These are phyloP conservation scores for Naegleria gruberi DNA, from an alignment of 208 protist species.

Conservation along the genomic window DNA sequence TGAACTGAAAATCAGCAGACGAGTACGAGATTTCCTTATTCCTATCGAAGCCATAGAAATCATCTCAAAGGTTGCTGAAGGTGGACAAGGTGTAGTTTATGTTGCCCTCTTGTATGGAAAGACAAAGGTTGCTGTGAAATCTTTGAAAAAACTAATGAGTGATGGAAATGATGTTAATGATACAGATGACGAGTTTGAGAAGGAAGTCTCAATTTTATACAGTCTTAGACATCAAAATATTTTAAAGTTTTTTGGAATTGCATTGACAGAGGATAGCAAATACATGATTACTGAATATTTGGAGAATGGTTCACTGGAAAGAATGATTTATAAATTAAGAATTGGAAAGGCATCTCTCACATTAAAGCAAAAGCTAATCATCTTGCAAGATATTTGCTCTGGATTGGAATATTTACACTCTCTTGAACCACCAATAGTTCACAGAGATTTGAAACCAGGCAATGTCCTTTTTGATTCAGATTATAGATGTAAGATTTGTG, in stretches of 20 bases:
- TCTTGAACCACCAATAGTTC: not conserved
- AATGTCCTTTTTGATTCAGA: not conserved
- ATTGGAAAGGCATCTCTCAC: not conserved
- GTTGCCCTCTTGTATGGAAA: no score
- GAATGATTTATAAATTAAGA: not conserved
- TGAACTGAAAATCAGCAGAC: no score
- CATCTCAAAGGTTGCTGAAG: no score
- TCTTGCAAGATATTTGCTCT: not conserved
- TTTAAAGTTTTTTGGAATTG: not conserved
- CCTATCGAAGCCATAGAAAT: no score
- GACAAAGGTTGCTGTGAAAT: not conserved
- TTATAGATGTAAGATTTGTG: not conserved
- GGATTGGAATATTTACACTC: not conserved
- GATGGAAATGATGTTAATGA: not conserved
- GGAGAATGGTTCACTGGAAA: not conserved
- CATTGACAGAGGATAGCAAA: not conserved
- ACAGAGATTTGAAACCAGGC: not conserved
- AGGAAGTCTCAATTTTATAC: not conserved
- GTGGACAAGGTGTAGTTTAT: no score
- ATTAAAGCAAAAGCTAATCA: not conserved
- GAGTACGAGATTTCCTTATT: no score
- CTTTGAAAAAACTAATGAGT: not conserved
- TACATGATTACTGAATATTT: not conserved
- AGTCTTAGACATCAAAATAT: not conserved
- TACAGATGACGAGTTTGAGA: not conserved